Evolutionary conservation across 371 early-diverging fungal species (phyloP), one percentile per base, ranked within the genome.

Genomic region (Capniomyces stellatus): DNA sequence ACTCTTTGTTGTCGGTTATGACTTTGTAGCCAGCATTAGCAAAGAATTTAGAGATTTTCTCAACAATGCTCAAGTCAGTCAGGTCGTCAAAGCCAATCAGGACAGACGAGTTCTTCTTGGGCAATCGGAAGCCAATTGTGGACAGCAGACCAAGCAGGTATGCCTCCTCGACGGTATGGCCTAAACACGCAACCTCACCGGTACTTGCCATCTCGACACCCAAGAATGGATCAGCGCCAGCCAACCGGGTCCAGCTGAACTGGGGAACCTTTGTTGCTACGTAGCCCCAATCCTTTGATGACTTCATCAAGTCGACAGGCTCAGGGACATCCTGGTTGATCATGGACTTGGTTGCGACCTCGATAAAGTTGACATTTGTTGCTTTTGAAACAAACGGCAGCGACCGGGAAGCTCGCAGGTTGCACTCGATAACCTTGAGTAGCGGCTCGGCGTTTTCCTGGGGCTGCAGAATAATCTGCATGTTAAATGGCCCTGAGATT

Each of bases 121-220:
- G 80, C 55, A 86, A 66, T 57, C 85, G 76, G 73, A 86, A 87
- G 61, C 84, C 87, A 66, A 86, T 87, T 58, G 85, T 87, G 31
- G 90, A 75, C 51, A 79, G 75, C 19, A 91, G 72, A 6, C 87
- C 75, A 6, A 79, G 67, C 56, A 87, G 71, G 71, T 82, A 90
- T 18, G 92, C 91, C 58, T 89, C 87, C 47, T 82, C 75, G 55
- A 88, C 81, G 59, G 87, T 82, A 22, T 75, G 71, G 28, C 95
- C 95, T 57, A 94, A 94, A 72, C 92, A 90, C 0, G 95, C 95
- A 24, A 94, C 92, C 73, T 94, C 95, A 56, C 95, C 95, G 1
- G 95, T 94, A 8, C 89, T 89, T n/a, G 91, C 85, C 92, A 94
- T 94, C 64, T 94, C 95, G 41, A 94, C 95, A 51, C 92, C 92